Evolutionary conservation across 768 basidiomycete species (phyloP).

Genomic region (Tricholoma bakamatsutake): DNA sequence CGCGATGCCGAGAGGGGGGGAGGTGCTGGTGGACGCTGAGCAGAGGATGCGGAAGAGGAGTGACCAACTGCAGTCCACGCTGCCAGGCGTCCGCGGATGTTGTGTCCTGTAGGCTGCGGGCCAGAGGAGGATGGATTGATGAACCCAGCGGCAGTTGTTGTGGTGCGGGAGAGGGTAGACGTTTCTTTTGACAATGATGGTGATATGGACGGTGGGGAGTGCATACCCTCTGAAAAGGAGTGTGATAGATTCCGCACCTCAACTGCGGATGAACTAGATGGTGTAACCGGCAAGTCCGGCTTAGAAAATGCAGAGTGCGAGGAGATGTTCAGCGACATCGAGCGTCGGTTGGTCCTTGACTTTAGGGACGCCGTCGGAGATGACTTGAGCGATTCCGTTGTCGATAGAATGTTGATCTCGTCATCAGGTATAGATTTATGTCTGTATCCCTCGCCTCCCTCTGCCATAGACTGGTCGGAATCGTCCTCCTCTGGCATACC

Average conservation of each 20-base stretch:
- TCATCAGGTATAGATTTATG: constrained; percentile 3
- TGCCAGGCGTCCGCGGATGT: constrained; percentile 42
- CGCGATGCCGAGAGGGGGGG: constrained; percentile 11
- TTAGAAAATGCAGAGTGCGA: constrained; percentile 20
- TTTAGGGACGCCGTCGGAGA: constrained; percentile 43
- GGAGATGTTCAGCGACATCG: constrained; percentile 56
- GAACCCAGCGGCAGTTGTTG: constrained; percentile 31
- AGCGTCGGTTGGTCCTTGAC: constrained; percentile 47
- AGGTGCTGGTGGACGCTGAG: constrained; percentile 16
- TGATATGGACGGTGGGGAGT: constrained; percentile 18
- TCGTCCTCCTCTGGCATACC: constrained; percentile 52
- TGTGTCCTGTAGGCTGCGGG: constrained; percentile 30
- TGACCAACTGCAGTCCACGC: constrained; percentile 33
- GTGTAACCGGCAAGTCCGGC: constrained; percentile 18
- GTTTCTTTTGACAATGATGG: constrained; percentile 28
- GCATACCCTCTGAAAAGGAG: constrained; percentile 29
- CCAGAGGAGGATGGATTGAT: constrained; percentile 32
- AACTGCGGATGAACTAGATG: constrained; percentile 23
- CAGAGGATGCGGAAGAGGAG: neutral
- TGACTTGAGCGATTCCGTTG: constrained; percentile 13
- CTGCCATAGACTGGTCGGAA: constrained; percentile 5
- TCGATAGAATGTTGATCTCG: constrained; percentile 6
- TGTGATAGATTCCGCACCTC: constrained; percentile 28
- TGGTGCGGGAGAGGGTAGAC: constrained; percentile 34
- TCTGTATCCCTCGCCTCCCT: neutral